A percentile compares a stretch with the other conserved stretches of the same genome.
These are phyloP conservation scores for Cladosporium sphaerospermum DNA, from an alignment of 2,329 filamentous ascomycete species.

Conservation along the genomic window DNA sequence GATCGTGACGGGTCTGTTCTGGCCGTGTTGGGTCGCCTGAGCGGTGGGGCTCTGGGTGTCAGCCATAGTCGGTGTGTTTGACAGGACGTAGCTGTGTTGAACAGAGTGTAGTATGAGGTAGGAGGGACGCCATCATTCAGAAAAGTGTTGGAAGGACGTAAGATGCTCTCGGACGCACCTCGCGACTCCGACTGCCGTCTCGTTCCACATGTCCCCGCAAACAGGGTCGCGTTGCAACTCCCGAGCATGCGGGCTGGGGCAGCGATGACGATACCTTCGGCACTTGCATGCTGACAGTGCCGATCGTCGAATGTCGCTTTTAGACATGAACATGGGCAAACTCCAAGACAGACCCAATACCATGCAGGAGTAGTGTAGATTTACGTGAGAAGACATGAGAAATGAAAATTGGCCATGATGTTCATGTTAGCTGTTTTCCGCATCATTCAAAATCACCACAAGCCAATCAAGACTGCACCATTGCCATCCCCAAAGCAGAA, in stretches of 20 bases:
- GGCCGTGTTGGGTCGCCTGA: conserved; percentile 21
- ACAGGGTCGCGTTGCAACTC: background rate
- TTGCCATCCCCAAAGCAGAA: background rate
- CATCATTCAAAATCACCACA: too few relatives aligned
- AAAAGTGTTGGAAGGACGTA: too few relatives aligned
- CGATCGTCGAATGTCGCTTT: background rate
- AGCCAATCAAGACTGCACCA: too few relatives aligned
- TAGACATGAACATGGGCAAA: background rate
- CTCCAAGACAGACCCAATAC: background rate
- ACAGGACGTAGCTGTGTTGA: background rate
- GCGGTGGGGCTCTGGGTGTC: conserved; percentile 16
- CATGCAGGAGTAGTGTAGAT: background rate
- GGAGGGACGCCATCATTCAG: background rate
- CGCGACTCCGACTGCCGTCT: background rate
- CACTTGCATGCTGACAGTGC: background rate
- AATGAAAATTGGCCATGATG: too few relatives aligned
- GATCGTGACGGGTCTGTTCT: conserved; percentile 24
- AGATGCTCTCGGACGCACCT: too few relatives aligned
- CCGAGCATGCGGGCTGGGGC: background rate
- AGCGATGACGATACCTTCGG: background rate
- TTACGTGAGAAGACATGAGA: background rate
- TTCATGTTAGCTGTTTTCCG: too few relatives aligned
- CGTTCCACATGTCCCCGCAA: background rate
- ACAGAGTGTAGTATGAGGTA: background rate
- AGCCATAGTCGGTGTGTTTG: conserved; percentile 15